phyloP scores from a whole-genome alignment of 345 rosid genomes.

The Pistacia vera region DNA sequence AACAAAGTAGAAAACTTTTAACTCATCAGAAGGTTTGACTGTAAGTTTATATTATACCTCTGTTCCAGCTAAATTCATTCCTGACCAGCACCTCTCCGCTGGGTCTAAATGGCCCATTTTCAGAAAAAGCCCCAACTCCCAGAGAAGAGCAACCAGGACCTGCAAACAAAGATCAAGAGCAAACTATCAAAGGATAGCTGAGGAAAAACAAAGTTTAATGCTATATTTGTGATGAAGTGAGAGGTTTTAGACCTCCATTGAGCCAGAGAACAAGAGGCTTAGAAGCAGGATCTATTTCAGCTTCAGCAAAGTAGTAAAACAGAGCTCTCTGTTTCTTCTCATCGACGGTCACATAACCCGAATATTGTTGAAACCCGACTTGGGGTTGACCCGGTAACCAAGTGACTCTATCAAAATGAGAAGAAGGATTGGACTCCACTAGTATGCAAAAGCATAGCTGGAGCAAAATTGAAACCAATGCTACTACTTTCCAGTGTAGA shows the following conservation, averaged over 20 bases:
- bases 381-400: slow-evolving; percentile 86
- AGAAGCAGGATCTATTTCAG: slow-evolving; percentile 70
- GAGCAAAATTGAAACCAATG: slow-evolving; percentile 45
- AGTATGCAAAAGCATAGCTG: slow-evolving; percentile 23
- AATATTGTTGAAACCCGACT: slow-evolving; percentile 73
- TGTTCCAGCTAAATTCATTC: slow-evolving; percentile 92
- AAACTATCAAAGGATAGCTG: background rate
- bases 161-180: slow-evolving; percentile 21
- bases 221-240: too few species aligned
- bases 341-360: slow-evolving; percentile 88
- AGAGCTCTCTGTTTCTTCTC: slow-evolving; percentile 68
- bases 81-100: slow-evolving; percentile 69
- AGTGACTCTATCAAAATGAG: slow-evolving; percentile 48
- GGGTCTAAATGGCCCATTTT: slow-evolving; percentile 97
- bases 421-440: slow-evolving; percentile 40
- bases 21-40: background rate
- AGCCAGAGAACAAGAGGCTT: slow-evolving; percentile 98
- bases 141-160: slow-evolving; percentile 99
- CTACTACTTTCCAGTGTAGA: slow-evolving; percentile 33
- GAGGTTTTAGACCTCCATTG: slow-evolving; percentile 70
- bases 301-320: slow-evolving; percentile 96
- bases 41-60: slow-evolving; percentile 35
- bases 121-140: slow-evolving; percentile 97
- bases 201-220: background rate
- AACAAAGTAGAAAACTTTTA: background rate